Evolutionary conservation across 1,284 basidiomycete species (phyloP), one percentile per base, ranked within the genome.

Genomic region (Stygiomarasmius scandens): DNA sequence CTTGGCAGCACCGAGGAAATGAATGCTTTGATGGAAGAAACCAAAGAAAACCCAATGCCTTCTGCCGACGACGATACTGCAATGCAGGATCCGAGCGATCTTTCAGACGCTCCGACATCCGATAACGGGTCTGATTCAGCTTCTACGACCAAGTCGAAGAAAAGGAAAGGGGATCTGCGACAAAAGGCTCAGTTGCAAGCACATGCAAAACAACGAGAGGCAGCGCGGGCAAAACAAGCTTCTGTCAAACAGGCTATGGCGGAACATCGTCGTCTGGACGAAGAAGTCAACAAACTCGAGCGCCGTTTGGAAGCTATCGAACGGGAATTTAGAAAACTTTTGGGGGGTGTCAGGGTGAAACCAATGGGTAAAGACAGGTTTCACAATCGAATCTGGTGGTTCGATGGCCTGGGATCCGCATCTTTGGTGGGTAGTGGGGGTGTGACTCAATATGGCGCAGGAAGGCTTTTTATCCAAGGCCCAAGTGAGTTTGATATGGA

Each of bases 301-400:
- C 81, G 86, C 27, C 82, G 90, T 45, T 82, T 98, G 27, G 93
- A 95, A 65, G 83, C 83, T 56, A 92, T 97, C 61, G 96, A 98
- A 69, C 87, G 93, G 55, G 96, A 98, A 63, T 98, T 98, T 76
- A 82, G 96, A 58, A 89, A 93, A 66, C 80, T 93, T 58, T 77
- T 93, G 29, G 91, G 92, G 56, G 87, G 89, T 6, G 83, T 96
- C 43, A 84, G 96, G 48, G 86, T 93, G 45, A 90, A 92, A 65
- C 94, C 96, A 1, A 67, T 99, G 48, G 96, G 97, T 2, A 82
- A 85, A 62, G 97, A 99, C 71, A 82, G 96, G 54, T 99, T 98
- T 74, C 89, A 92, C 67, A 96, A 97, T 71, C 87, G 92, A 32
- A 83, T 98, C 61, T 99, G 96, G 95, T 99, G 96, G 96, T 93